Percentiles rank a stretch among this genome's conserved stretches.
Conservation (phyloP, 768 basidiomycete genomes). For the Boletus vinaceobasis region DNA sequence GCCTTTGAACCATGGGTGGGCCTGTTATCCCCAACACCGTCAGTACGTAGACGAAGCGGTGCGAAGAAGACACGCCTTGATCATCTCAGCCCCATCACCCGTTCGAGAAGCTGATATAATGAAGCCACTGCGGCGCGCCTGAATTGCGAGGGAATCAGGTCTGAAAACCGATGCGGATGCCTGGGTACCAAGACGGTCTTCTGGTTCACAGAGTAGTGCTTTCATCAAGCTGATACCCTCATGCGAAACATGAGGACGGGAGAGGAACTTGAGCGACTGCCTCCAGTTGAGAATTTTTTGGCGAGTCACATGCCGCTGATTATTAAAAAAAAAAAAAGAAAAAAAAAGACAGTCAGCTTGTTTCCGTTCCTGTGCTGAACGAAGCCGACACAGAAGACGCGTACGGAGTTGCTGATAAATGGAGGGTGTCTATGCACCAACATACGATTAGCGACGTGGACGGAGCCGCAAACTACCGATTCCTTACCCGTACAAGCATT, state of each 20-base stretch:
- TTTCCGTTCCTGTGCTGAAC: conserved; percentile 21
- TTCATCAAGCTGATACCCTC: conserved; percentile 88
- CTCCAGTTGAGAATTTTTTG: conserved; percentile 98
- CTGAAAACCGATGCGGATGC: conserved; percentile 62
- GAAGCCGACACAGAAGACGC: conserved; percentile 25
- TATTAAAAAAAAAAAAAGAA: conserved; percentile 6
- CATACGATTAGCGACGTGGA: conserved; percentile 22
- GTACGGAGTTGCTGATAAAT: conserved; percentile 90
- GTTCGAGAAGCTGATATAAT: conserved; percentile 48
- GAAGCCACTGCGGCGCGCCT: conserved; percentile 74
- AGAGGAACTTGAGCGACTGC: conserved; percentile 81
- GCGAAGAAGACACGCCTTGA: conserved; percentile 59
- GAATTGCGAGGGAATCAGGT: conserved; percentile 73
- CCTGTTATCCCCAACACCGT: conserved; percentile 39
- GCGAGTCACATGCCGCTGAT: conserved; percentile 89
- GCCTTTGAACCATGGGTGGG: conserved; percentile 87
- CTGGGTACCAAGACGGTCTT: conserved; percentile 87
- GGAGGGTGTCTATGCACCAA: conserved; percentile 71
- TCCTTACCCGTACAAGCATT: conserved; percentile 86
- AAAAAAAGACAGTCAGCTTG: conserved; percentile 3
- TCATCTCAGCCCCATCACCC: conserved; percentile 82
- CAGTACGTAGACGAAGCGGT: conserved; percentile 15
- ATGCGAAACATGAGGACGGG: conserved; percentile 77
- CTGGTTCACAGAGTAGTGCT: conserved; percentile 89
- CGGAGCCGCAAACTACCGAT: conserved; percentile 27